A percentile compares a stretch with the other conserved stretches of the same genome.
Evolutionary conservation across 352 stramenopile genomes (phyloP).

Genomic region (Plasmopara muralis): DNA sequence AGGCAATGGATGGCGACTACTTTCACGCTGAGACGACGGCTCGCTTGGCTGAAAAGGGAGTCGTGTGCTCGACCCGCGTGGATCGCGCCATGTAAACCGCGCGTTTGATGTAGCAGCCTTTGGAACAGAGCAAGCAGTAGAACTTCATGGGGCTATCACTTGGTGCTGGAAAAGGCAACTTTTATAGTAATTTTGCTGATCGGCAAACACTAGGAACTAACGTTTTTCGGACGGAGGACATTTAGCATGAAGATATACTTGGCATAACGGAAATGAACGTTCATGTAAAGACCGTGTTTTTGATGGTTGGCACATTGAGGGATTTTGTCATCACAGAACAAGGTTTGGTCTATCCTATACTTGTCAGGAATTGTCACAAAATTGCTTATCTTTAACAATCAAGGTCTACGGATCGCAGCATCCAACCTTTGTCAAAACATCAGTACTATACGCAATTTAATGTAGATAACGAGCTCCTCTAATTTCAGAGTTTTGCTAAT

Average conservation of each 20-base stretch:
- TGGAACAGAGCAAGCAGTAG: slow-evolving; percentile 5
- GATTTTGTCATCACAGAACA: not conserved
- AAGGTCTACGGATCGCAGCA: no score
- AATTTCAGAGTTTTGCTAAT: no score
- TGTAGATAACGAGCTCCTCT: no score
- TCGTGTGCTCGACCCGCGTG: slow-evolving; percentile 78
- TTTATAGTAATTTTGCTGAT: slow-evolving; percentile 33
- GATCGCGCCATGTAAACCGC: slow-evolving; percentile 43
- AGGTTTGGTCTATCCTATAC: not conserved
- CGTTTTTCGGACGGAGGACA: slow-evolving; percentile 7
- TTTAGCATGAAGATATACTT: slow-evolving; percentile 11
- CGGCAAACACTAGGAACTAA: slow-evolving; percentile 9
- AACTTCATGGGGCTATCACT: not conserved
- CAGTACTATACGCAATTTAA: no score
- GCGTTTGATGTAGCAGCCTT: slow-evolving; percentile 7
- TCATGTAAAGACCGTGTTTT: slow-evolving; percentile 23
- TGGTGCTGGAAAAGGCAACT: slow-evolving; percentile 9
- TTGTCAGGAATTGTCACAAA: no score
- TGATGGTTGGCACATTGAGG: slow-evolving; percentile 15
- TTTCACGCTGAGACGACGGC: slow-evolving; percentile 68
- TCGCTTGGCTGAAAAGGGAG: slow-evolving; percentile 59
- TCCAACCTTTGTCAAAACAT: no score
- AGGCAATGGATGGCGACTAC: slow-evolving; percentile 67
- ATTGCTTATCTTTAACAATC: no score
- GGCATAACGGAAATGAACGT: slow-evolving; percentile 15